A percentile compares a stretch with the other conserved stretches of the same genome.
Conservation (phyloP, 2,329 filamentous ascomycete species). For the Lojkania enalia region DNA sequence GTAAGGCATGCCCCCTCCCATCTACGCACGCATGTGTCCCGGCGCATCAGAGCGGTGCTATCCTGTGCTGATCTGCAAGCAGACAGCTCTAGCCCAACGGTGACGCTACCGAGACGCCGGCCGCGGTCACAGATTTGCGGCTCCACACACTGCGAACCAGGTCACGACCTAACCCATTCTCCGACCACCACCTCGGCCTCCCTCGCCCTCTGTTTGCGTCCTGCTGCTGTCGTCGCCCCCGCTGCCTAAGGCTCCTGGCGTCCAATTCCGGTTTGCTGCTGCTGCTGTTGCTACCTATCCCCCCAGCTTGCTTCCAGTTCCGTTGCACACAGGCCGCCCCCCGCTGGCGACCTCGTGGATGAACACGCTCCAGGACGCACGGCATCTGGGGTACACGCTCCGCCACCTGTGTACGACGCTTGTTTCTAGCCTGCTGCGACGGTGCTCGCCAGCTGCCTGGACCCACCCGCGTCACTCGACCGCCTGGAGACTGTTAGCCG, state of each 20-base stretch:
- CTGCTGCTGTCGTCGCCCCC: not conserved
- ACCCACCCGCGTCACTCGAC: conserved; percentile 1
- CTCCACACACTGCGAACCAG: no score
- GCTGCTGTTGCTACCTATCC: not conserved
- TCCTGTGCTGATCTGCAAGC: no score
- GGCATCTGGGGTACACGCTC: conserved; percentile 26
- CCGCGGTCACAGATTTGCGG: no score
- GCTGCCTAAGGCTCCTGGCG: not conserved
- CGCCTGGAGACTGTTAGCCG: conserved; percentile 17
- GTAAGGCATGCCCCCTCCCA: no score
- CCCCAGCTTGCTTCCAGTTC: no score
- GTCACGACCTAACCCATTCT: not conserved
- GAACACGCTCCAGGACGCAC: conserved; percentile 21
- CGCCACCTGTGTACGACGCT: not conserved
- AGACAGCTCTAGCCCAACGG: no score
- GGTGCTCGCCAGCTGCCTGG: conserved; percentile 4
- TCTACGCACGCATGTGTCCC: no score
- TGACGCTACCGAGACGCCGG: not conserved
- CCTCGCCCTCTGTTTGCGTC: not conserved
- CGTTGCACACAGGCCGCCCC: conserved; percentile 7
- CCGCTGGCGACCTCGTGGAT: conserved; percentile 28
- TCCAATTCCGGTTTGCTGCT: not conserved
- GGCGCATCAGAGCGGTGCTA: no score
- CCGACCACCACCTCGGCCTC: not conserved
- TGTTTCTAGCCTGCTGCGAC: conserved; percentile 11